These are phyloP conservation scores for Apiospora hydei DNA, from an alignment of 2,329 filamentous ascomycete genomes.

Conservation along the genomic window DNA sequence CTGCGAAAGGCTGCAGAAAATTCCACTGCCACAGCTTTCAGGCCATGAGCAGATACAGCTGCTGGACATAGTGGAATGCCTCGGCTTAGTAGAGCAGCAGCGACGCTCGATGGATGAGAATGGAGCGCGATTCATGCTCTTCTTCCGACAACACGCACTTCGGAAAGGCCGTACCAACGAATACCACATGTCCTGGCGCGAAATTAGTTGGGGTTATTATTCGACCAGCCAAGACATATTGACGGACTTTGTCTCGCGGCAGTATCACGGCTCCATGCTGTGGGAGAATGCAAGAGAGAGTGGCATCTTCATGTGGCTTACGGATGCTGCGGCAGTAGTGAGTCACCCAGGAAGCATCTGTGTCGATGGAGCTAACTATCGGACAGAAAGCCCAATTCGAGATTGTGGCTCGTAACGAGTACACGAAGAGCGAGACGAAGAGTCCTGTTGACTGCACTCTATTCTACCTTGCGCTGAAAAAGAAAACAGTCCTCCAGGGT, in stretches of 20 bases:
- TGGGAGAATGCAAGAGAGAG: conserved; percentile 89
- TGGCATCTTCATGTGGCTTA: conserved; percentile 95
- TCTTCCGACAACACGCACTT: conserved; percentile 82
- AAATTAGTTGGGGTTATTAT: conserved; percentile 87
- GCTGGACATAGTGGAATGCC: conserved; percentile 84
- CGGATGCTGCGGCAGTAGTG: conserved; percentile 78
- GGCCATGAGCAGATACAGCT: conserved; percentile 87
- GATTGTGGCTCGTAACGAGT: conserved; percentile 89
- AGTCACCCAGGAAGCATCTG: conserved; percentile 39
- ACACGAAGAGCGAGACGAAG: conserved; percentile 84
- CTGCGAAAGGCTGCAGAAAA: conserved; percentile 77
- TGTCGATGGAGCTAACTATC: background rate
- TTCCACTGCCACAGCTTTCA: conserved; percentile 81
- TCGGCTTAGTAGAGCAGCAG: conserved; percentile 84
- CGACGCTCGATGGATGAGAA: conserved; percentile 90
- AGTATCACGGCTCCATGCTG: conserved; percentile 79
- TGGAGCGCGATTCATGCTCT: conserved; percentile 84
- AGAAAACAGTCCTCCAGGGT: conserved; percentile 89
- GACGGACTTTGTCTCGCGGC: conserved; percentile 79
- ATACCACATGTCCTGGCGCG: conserved; percentile 75
- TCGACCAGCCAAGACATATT: conserved; percentile 89
- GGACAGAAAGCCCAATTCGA: conserved; percentile 80
- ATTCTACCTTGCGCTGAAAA: conserved; percentile 88
- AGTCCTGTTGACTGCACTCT: conserved; percentile 91
- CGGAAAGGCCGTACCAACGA: conserved; percentile 70